Conservation (phyloP, 164 flowering plant genomes). For the Echeveria elegans region DNA sequence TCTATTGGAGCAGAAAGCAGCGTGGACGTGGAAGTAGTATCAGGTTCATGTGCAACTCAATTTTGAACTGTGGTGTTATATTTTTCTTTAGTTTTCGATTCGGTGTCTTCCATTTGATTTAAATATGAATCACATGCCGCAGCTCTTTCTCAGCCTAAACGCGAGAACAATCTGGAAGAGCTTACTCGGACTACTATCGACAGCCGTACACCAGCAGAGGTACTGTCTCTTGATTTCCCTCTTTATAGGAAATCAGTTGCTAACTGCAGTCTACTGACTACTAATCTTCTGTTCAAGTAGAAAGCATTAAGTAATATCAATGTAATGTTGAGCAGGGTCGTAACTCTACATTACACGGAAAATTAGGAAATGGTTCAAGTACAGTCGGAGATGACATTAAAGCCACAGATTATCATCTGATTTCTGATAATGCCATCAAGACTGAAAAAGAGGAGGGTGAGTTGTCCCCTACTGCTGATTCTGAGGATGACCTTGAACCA, state of each 20-base stretch:
- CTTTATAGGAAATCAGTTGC: not conserved
- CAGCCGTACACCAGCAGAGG: not conserved
- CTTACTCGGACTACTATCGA: not conserved
- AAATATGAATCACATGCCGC: not conserved
- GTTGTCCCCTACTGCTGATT: not conserved
- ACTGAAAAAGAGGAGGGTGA: slow-evolving; percentile 3
- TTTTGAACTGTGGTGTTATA: too few species aligned
- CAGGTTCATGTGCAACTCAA: not conserved
- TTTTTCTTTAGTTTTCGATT: not conserved
- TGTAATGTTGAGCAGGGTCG: not conserved
- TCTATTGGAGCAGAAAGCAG: slow-evolving; percentile 1
- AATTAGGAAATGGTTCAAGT: not conserved
- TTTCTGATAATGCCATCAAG: not conserved
- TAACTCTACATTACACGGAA: not conserved
- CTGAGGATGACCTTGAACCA: not conserved
- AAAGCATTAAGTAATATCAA: not conserved
- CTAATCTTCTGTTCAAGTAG: too few species aligned
- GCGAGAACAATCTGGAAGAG: slow-evolving; percentile 1
- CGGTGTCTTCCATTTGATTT: not conserved
- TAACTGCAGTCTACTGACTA: too few species aligned
- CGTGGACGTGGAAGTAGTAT: not conserved
- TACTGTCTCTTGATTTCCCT: not conserved
- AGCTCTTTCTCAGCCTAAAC: slow-evolving; percentile 3
- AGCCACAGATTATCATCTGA: not conserved
- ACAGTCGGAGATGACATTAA: not conserved